phyloP scores from a whole-genome alignment of 164 flowering plant species.

The Cinnamomum chago region DNA sequence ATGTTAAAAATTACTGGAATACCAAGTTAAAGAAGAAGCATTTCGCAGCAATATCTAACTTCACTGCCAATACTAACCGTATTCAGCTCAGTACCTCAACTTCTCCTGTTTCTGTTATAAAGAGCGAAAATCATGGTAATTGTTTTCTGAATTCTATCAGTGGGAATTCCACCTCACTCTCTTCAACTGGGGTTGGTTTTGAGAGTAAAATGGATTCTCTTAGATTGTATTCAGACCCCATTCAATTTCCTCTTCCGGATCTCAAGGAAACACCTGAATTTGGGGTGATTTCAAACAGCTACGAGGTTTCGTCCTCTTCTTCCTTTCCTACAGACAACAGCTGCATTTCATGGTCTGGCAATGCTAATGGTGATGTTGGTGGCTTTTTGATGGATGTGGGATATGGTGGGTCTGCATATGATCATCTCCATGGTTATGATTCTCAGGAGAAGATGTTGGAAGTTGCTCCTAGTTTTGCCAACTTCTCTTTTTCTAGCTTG shows the following conservation, averaged over 20 bases:
- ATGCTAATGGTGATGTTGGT: conserved; percentile 9
- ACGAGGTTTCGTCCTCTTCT: conserved; percentile 2
- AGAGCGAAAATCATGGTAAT: conserved; percentile 1
- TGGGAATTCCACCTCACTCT: background rate
- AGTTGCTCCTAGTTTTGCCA: conserved; percentile 9
- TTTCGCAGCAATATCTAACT: conserved; percentile 14
- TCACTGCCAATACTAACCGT: background rate
- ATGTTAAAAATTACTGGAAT: conserved; percentile 81
- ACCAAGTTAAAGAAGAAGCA: conserved; percentile 72
- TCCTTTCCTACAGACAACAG: conserved; percentile 7
- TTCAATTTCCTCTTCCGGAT: conserved; percentile 10
- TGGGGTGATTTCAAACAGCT: conserved; percentile 8
- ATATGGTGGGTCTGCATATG: conserved; percentile 12
- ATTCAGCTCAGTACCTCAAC: conserved; percentile 6
- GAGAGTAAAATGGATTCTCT: conserved; percentile 8
- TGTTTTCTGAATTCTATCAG: conserved; percentile 4
- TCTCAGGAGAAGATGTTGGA: conserved; percentile 17
- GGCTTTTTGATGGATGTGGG: conserved; percentile 20
- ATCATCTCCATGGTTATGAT: conserved; percentile 13
- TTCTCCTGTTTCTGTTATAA: conserved; percentile 8
- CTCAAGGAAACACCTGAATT: conserved; percentile 16
- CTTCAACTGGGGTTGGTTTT: conserved; percentile 11
- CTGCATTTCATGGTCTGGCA: conserved; percentile 15
- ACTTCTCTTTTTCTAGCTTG: conserved; percentile 7
- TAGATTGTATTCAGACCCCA: conserved; percentile 7